phyloP scores from a whole-genome alignment of 2,329 filamentous ascomycete species.

The Zasmidium angulare region DNA sequence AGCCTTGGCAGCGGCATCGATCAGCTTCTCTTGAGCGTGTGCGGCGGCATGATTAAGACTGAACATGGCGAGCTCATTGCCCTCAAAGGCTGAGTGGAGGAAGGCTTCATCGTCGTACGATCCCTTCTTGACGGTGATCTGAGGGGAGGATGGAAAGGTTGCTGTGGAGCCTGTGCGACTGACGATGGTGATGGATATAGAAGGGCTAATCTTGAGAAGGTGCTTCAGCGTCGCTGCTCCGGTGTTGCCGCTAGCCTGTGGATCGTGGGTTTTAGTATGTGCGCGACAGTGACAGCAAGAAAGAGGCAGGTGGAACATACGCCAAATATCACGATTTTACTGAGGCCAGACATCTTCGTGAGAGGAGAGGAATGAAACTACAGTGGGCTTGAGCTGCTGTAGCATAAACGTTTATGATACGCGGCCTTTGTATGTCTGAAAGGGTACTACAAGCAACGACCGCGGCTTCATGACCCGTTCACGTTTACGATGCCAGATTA shows the following conservation, averaged over 20 bases:
- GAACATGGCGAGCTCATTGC: conserved; percentile 35
- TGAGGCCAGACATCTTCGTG: background rate
- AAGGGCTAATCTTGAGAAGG: conserved; percentile 29
- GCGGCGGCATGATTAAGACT: conserved; percentile 27
- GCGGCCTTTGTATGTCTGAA: no score
- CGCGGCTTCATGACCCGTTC: no score
- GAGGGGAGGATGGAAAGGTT: conserved; percentile 29
- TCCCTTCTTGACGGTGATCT: conserved; percentile 26
- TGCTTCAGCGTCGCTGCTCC: conserved; percentile 35
- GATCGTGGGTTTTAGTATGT: no score
- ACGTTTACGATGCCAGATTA: no score
- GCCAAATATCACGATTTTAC: conserved; percentile 28
- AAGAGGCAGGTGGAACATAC: no score
- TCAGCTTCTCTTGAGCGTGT: conserved; percentile 17
- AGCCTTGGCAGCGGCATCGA: conserved; percentile 28
- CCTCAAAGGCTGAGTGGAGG: conserved; percentile 25
- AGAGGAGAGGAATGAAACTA: background rate
- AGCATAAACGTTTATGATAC: no score
- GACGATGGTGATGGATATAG: conserved; percentile 39
- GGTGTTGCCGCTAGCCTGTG: conserved; percentile 32
- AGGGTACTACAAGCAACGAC: no score
- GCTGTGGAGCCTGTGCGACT: conserved; percentile 43
- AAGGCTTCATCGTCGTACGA: conserved; percentile 26
- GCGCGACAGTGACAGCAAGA: no score
- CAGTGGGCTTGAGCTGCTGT: background rate